These are phyloP conservation scores for Alternaria brassicae DNA, from an alignment of 2,329 filamentous ascomycete species.

Conservation along the genomic window DNA sequence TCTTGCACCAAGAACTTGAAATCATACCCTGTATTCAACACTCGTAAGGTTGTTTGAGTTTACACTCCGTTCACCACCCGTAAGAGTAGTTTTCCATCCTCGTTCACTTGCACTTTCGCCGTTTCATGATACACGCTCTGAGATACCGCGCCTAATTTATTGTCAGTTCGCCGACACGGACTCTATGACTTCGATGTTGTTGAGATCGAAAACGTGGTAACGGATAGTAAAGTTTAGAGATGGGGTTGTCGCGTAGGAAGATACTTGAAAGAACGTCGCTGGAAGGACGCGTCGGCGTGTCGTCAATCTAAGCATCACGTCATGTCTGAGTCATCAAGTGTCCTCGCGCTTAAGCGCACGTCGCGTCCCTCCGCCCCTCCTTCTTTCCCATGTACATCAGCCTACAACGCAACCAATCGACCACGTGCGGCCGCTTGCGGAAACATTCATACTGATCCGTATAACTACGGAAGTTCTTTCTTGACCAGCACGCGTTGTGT, in stretches of 20 bases:
- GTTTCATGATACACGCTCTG: background rate
- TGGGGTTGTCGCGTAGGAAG: background rate
- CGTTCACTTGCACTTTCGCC: background rate
- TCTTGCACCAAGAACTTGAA: background rate
- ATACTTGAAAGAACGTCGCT: background rate
- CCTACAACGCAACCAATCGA: background rate
- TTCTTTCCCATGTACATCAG: background rate
- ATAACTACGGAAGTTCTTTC: background rate
- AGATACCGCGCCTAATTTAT: background rate
- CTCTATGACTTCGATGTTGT: background rate
- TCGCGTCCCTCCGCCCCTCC: background rate
- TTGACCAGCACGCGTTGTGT: background rate
- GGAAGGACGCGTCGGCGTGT: background rate
- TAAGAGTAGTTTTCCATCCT: background rate
- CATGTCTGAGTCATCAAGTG: background rate
- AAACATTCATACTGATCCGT: accelerated
- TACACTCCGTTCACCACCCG: background rate
- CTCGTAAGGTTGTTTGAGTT: background rate
- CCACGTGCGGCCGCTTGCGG: too few species aligned
- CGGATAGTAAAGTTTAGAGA: background rate
- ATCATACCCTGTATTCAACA: background rate
- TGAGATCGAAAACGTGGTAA: background rate
- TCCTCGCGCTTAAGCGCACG: background rate
- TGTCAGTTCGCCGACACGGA: background rate
- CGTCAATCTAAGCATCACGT: background rate